Evolutionary conservation across 2,329 filamentous ascomycete genomes (phyloP).

Genomic region (Rosellinia necatrix): DNA sequence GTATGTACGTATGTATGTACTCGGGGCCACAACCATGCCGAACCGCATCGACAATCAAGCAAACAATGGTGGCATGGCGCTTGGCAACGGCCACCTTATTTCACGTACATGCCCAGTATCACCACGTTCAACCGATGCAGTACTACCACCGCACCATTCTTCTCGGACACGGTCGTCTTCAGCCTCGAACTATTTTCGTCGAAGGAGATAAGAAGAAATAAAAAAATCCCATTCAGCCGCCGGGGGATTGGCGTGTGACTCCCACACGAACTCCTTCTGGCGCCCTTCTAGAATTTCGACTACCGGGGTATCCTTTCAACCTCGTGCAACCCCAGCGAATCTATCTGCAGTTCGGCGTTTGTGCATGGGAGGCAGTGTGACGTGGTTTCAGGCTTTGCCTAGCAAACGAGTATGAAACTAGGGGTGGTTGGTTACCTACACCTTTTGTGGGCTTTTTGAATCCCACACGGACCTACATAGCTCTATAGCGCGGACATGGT

Average conservation of each 20-base stretch:
- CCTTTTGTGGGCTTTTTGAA: constrained; percentile 1
- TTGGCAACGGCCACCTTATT: too few species aligned
- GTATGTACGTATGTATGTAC: too few species aligned
- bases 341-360: constrained; percentile 8
- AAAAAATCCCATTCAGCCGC: constrained; percentile 19
- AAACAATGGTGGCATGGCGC: too few species aligned
- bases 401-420: constrained; percentile 19
- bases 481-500: too few species aligned
- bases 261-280: neutral
- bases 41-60: too few species aligned
- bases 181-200: constrained; percentile 20
- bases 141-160: neutral
- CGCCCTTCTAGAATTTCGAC: constrained; percentile 23
- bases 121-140: neutral
- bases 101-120: too few species aligned
- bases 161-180: constrained; percentile 6
- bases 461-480: neutral
- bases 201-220: too few species aligned
- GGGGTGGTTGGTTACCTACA: constrained; percentile 1
- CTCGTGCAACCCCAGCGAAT: constrained; percentile 24
- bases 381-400: constrained; percentile 25
- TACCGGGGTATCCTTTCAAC: constrained; percentile 11
- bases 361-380: constrained; percentile 20
- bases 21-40: too few species aligned
- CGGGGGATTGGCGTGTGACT: constrained; percentile 2